phyloP scores from a whole-genome alignment of 2,329 filamentous ascomycete genomes.

The Fusarium phyllophilum region DNA sequence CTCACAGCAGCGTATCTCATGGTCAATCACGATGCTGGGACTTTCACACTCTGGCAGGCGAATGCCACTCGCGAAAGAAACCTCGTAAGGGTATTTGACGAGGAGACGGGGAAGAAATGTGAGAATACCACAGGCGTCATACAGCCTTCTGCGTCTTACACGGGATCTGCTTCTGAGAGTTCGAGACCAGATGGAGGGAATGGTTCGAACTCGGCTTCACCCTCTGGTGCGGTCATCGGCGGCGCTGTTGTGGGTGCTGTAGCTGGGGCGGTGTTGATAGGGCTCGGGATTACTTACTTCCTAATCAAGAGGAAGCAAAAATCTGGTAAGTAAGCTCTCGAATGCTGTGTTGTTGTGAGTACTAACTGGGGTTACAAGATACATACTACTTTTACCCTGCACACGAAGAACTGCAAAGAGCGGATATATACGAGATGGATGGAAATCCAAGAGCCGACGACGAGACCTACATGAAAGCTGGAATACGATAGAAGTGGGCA shows the following conservation, averaged over 20 bases:
- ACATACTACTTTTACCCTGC: conserved; percentile 5
- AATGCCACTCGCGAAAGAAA: conserved; percentile 39
- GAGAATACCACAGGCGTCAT: conserved; percentile 6
- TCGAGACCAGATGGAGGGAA: background rate
- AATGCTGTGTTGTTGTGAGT: rapidly evolving
- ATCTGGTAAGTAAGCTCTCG: background rate
- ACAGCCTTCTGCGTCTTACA: conserved; percentile 11
- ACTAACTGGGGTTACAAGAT: background rate
- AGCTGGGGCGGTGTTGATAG: background rate
- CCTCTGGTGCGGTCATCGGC: conserved; percentile 6
- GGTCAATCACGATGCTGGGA: conserved; percentile 48
- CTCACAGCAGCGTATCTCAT: conserved; percentile 50
- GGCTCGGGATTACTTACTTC: conserved; percentile 3
- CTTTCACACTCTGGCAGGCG: conserved; percentile 50
- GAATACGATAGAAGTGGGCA: background rate
- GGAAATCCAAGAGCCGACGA: background rate
- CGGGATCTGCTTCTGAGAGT: background rate
- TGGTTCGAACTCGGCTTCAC: background rate
- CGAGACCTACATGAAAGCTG: background rate
- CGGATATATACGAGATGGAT: conserved; percentile 5
- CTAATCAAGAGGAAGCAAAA: background rate
- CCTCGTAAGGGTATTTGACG: conserved; percentile 16
- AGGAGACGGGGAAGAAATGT: conserved; percentile 6
- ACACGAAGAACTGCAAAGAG: background rate
- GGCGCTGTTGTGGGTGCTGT: conserved; percentile 14